Percentiles rank a stretch among this genome's conserved stretches.
phyloP scores from a whole-genome alignment of 116 monocot species.

The Iris pallida region DNA sequence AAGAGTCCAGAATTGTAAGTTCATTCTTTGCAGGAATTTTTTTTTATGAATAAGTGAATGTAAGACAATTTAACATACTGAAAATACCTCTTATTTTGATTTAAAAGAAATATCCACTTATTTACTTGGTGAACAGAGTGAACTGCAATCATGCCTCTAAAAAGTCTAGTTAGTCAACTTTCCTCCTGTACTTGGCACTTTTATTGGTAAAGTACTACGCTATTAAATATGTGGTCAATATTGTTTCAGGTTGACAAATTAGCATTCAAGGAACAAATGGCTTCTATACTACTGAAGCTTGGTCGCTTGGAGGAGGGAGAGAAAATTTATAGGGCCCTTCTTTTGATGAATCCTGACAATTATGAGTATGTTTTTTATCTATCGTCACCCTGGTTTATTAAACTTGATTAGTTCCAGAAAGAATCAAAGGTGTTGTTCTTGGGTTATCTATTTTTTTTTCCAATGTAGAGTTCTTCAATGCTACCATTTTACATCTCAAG shows the following conservation, averaged over 20 bases:
- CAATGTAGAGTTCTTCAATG: too few species aligned
- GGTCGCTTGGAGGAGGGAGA: constrained; percentile 66
- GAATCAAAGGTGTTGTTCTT: not conserved
- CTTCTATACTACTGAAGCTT: constrained; percentile 70
- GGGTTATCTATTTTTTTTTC: too few species aligned
- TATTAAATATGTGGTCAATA: not conserved
- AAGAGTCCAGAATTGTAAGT: constrained; percentile 82
- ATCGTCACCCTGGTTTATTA: not conserved
- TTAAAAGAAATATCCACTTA: too few species aligned
- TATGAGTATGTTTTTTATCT: constrained; percentile 54
- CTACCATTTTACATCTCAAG: too few species aligned
- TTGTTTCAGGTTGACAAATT: constrained; percentile 74
- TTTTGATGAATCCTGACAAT: constrained; percentile 94
- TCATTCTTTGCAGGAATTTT: not conserved
- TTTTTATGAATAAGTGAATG: too few species aligned
- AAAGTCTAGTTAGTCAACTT: too few species aligned
- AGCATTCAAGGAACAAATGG: constrained; percentile 82
- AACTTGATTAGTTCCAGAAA: too few species aligned
- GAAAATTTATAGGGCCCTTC: constrained; percentile 68
- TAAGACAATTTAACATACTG: too few species aligned
- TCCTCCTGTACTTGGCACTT: too few species aligned
- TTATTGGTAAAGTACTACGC: not conserved
- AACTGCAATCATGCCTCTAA: too few species aligned
- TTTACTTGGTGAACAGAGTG: too few species aligned
- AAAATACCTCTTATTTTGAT: too few species aligned